phyloP scores from a whole-genome alignment of 2,329 filamentous ascomycete genomes.

The Decorospora gaudefroyi region DNA sequence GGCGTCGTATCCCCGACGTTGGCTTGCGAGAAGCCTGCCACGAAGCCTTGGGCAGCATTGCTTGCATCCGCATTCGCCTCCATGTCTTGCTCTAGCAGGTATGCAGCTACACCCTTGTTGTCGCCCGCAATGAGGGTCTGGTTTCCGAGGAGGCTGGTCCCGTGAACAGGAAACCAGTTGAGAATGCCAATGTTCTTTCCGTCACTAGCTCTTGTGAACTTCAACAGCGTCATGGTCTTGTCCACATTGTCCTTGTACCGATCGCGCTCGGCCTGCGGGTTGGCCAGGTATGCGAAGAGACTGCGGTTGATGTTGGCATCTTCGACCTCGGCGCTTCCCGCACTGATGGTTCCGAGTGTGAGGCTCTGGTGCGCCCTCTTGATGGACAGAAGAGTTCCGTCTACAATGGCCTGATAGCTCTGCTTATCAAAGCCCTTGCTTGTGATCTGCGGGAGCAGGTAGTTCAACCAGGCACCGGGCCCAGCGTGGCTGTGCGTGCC shows the following conservation, averaged over 20 bases:
- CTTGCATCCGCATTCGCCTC: conserved; percentile 52
- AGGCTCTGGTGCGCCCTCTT: conserved; percentile 76
- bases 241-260: conserved; percentile 70
- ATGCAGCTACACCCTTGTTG: conserved; percentile 92
- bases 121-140: conserved; percentile 92
- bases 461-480: conserved; percentile 92
- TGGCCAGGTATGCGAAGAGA: conserved; percentile 83
- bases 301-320: conserved; percentile 89
- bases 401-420: conserved; percentile 86
- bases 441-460: conserved; percentile 88
- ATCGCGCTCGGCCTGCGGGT: conserved; percentile 74
- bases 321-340: conserved; percentile 69
- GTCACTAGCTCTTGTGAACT: conserved; percentile 74
- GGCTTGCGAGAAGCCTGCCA: conserved; percentile 89
- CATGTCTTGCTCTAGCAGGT: conserved; percentile 76
- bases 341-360: conserved; percentile 69
- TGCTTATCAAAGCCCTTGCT: conserved; percentile 83
- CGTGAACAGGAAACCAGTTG: conserved; percentile 91
- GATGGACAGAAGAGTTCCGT: conserved; percentile 82
- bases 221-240: conserved; percentile 78
- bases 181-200: conserved; percentile 77
- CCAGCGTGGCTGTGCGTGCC: conserved; percentile 93
- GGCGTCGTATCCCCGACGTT: conserved; percentile 91
- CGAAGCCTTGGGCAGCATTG: conserved; percentile 65
- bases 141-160: conserved; percentile 87